A percentile compares a stretch with the other conserved stretches of the same genome.
phyloP scores from a whole-genome alignment of 306 rosid species.

The Argentina anserina region DNA sequence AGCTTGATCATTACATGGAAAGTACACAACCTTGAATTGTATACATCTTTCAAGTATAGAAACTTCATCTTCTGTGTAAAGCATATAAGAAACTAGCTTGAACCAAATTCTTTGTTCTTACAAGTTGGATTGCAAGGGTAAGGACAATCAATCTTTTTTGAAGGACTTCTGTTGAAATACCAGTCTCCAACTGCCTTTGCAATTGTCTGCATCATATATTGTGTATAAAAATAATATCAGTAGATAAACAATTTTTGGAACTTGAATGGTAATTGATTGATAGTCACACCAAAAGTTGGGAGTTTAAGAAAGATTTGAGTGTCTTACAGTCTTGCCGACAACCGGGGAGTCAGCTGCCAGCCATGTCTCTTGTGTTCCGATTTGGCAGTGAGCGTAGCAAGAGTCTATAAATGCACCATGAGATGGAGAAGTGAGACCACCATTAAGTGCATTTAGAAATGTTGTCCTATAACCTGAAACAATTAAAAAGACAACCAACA shows the following conservation, averaged over 20 bases:
- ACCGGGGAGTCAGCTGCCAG: conserved; percentile 54
- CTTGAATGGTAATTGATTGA: neutral
- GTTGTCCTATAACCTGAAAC: conserved; percentile 55
- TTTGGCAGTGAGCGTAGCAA: conserved; percentile 85
- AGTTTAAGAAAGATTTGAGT: neutral
- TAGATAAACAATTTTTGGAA: neutral
- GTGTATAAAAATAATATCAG: neutral
- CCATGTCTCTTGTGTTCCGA: conserved; percentile 78
- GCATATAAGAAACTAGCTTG: conserved; percentile 8
- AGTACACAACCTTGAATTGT: neutral
- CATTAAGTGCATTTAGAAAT: conserved; percentile 46
- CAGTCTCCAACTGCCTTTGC: conserved; percentile 80
- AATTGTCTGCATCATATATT: conserved; percentile 50
- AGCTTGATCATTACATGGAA: too few relatives aligned
- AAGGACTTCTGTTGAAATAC: conserved; percentile 54
- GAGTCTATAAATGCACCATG: conserved; percentile 69
- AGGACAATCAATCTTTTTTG: conserved; percentile 66
- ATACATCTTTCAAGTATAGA: neutral
- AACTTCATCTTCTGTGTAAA: neutral
- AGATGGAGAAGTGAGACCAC: conserved; percentile 36
- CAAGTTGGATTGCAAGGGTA: conserved; percentile 92
- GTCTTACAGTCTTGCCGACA: conserved; percentile 47
- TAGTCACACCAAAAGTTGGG: neutral
- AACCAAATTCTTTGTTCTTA: conserved; percentile 45
- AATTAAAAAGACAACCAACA: conserved; percentile 8